These are phyloP conservation scores for Tetratostichococcus sp. DNA, from an alignment of 139 green algal species.

Conservation along the genomic window DNA sequence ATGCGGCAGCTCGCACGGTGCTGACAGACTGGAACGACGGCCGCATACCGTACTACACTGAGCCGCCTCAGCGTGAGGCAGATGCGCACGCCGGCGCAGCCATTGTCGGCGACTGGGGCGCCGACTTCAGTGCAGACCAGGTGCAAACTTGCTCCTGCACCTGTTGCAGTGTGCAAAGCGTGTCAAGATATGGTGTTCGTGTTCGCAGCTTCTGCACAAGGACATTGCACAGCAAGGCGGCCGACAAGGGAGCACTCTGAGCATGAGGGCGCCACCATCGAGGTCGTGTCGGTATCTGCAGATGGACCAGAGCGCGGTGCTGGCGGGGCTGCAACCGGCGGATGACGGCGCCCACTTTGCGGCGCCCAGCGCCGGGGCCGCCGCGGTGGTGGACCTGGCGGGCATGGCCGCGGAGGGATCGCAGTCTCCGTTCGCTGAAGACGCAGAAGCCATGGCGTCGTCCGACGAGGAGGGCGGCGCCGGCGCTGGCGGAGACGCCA, in stretches of 20 bases:
- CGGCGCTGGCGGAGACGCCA: conserved; percentile 31
- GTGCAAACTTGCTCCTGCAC: neutral
- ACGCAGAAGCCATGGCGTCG: conserved; percentile 9
- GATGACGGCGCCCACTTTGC: conserved; percentile 26
- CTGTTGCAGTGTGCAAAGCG: no score
- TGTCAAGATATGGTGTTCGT: no score
- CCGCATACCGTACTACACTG: conserved; percentile 87
- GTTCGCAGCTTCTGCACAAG: no score
- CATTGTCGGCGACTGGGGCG: conserved; percentile 64
- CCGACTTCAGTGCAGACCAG: conserved; percentile 68
- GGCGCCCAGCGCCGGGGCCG: neutral
- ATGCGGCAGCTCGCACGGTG: conserved; percentile 68
- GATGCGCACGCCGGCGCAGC: conserved; percentile 48
- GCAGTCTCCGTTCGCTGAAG: neutral
- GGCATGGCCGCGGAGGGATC: conserved; percentile 24
- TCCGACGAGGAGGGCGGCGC: conserved; percentile 21
- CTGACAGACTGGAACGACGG: conserved; percentile 95
- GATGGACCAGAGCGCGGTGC: conserved; percentile 57
- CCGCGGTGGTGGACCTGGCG: conserved; percentile 28
- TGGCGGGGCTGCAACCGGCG: conserved; percentile 63
- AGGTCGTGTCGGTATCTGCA: neutral
- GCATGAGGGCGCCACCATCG: no score
- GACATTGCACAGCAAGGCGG: no score
- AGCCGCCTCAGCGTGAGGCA: conserved; percentile 51
- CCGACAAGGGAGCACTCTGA: no score